phyloP scores from a whole-genome alignment of 202 grass and related monocot genomes.

The Setaria viridis region DNA sequence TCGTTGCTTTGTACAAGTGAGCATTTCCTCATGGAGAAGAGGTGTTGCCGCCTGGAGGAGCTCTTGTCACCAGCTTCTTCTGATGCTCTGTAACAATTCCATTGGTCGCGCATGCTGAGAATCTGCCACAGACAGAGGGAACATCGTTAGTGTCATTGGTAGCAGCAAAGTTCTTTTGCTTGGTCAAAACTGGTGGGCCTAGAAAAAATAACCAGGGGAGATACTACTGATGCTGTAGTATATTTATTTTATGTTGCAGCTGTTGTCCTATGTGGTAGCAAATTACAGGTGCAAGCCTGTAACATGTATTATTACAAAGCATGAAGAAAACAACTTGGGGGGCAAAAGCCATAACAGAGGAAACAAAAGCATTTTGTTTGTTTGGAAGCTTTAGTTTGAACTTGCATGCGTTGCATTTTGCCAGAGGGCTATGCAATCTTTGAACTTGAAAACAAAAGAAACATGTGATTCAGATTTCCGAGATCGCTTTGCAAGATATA shows the following conservation, averaged over 20 bases:
- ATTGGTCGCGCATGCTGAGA: constrained; percentile 63
- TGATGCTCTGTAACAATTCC: constrained; percentile 65
- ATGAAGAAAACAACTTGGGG: background rate
- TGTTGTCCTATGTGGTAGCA: background rate
- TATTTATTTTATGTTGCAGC: background rate
- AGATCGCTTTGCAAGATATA: too few species aligned
- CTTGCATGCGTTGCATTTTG: too few species aligned
- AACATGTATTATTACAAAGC: background rate
- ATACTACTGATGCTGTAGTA: background rate
- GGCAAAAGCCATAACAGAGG: background rate
- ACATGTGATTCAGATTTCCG: too few species aligned
- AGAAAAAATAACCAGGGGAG: background rate
- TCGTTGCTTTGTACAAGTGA: constrained; percentile 51
- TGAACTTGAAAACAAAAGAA: too few species aligned
- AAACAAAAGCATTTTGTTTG: background rate
- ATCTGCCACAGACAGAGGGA: constrained; percentile 41
- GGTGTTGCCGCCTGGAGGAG: background rate
- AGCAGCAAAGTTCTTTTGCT: background rate
- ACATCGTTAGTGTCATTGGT: background rate
- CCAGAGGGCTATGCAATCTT: too few species aligned
- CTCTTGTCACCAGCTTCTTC: constrained; percentile 1
- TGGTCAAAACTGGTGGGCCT: background rate
- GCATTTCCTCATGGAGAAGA: constrained; percentile 64
- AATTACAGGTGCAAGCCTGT: background rate
- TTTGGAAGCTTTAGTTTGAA: background rate